A percentile compares a stretch with the other conserved stretches of the same genome.
phyloP scores from a whole-genome alignment of 345 rosid genomes.

The Diplotaxis tenuifolia region DNA sequence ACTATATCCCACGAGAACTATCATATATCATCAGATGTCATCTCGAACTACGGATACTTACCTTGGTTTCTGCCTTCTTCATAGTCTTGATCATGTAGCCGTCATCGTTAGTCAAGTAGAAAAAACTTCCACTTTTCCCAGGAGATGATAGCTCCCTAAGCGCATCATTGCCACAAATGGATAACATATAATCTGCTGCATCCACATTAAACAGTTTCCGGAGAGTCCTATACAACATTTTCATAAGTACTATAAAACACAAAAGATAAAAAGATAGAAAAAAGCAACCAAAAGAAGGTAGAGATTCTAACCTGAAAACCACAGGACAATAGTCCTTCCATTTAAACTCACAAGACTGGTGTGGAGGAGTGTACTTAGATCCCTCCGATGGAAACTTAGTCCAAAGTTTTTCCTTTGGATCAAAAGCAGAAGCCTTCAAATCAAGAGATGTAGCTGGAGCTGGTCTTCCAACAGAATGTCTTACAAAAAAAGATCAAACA shows the following conservation, averaged over 20 bases:
- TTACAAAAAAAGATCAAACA: constrained; percentile 19
- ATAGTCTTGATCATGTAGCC: constrained; percentile 96
- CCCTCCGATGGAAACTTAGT: constrained; percentile 94
- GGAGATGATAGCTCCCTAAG: constrained; percentile 98
- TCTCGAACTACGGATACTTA: no score
- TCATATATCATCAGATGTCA: no score
- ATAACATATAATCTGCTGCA: constrained; percentile 96
- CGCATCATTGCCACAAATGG: constrained; percentile 90
- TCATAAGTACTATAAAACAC: background rate
- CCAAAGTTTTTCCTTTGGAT: constrained; percentile 96
- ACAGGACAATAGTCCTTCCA: constrained; percentile 99
- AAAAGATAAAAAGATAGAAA: background rate
- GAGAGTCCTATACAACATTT: constrained; percentile 58
- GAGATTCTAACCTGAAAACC: constrained; percentile 75
- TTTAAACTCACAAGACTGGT: constrained; percentile 80
- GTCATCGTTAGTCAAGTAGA: constrained; percentile 88
- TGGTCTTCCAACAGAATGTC: constrained; percentile 93
- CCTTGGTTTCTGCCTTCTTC: constrained; percentile 97
- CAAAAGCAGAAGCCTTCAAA: constrained; percentile 83
- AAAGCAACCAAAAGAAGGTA: background rate
- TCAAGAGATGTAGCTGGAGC: constrained; percentile 87
- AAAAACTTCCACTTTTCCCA: constrained; percentile 96
- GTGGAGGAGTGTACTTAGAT: constrained; percentile 93
- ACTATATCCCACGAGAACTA: no score
- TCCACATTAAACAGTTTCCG: constrained; percentile 86